A percentile compares a stretch with the other conserved stretches of the same genome.
Conservation (phyloP, 177 flowering plant genomes). For the Vitis hybrid region DNA sequence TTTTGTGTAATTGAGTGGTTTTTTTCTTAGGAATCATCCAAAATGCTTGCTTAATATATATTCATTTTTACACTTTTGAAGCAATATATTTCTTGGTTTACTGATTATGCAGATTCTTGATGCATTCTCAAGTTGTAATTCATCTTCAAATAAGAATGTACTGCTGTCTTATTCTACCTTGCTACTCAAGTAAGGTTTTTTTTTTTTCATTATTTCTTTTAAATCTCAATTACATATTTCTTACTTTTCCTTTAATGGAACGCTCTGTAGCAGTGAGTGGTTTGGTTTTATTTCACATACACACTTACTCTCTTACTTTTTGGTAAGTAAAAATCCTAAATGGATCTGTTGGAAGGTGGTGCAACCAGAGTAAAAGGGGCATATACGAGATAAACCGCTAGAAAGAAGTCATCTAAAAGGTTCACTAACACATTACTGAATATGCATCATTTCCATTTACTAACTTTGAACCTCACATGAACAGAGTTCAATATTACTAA, state of each 20-base stretch:
- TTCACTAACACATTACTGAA: too few relatives aligned
- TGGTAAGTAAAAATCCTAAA: too few relatives aligned
- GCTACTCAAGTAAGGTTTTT: conserved; percentile 75
- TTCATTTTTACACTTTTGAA: conserved; percentile 4
- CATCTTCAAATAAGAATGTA: conserved; percentile 76
- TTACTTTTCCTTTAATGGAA: background rate
- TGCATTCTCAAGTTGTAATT: conserved; percentile 61
- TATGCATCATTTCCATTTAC: too few relatives aligned
- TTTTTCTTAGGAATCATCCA: background rate
- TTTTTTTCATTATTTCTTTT: background rate
- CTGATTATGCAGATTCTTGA: conserved; percentile 73
- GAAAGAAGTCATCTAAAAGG: too few relatives aligned
- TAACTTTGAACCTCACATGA: too few relatives aligned
- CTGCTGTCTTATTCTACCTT: conserved; percentile 79
- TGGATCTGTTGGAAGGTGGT: too few relatives aligned
- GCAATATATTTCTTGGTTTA: conserved; percentile 4
- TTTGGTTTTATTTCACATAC: background rate
- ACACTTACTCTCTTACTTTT: too few relatives aligned
- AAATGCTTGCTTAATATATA: background rate
- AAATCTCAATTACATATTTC: too few relatives aligned
- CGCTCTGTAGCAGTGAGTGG: background rate
- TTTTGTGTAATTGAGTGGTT: background rate
- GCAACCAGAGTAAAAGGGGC: too few relatives aligned
- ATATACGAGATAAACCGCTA: too few relatives aligned
- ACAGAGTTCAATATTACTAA: too few relatives aligned